phyloP scores from a whole-genome alignment of 768 basidiomycete genomes.

The Suillus cothurnatus region DNA sequence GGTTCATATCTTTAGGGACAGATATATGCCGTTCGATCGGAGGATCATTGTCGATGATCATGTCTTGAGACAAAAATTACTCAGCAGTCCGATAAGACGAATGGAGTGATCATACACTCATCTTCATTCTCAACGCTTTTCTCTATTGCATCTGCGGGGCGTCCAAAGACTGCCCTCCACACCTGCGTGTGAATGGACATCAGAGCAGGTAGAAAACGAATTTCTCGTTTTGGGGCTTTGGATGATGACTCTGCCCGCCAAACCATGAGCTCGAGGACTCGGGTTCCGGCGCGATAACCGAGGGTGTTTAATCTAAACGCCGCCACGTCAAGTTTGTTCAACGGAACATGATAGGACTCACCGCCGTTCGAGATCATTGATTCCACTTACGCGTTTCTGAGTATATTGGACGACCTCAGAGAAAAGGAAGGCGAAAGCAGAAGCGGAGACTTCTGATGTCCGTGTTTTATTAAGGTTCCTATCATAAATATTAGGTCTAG shows the following conservation, averaged over 20 bases:
- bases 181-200: conserved; percentile 96
- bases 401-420: conserved; percentile 95
- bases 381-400: conserved; percentile 91
- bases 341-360: conserved; percentile 35
- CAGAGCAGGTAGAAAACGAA: conserved; percentile 85
- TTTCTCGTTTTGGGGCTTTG: conserved; percentile 92
- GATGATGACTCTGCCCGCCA: conserved; percentile 78
- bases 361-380: conserved; percentile 95
- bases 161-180: conserved; percentile 93
- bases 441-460: conserved; percentile 77
- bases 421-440: conserved; percentile 89
- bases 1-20: conserved; percentile 91
- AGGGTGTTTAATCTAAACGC: conserved; percentile 80
- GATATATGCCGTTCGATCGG: conserved; percentile 89
- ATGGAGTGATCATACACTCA: conserved; percentile 64
- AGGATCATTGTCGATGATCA: conserved; percentile 98
- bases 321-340: neutral
- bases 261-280: conserved; percentile 84
- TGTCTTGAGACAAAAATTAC: conserved; percentile 55
- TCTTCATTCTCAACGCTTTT: conserved; percentile 96
- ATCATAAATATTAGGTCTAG: conserved; percentile 84
- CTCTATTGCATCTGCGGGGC: conserved; percentile 92
- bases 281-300: conserved; percentile 88
- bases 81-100: conserved; percentile 11
- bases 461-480: conserved; percentile 87